Evolutionary conservation across 139 green algal genomes (phyloP), one percentile per base, ranked within the genome.

Genomic region (Volvox reticuliferus): DNA sequence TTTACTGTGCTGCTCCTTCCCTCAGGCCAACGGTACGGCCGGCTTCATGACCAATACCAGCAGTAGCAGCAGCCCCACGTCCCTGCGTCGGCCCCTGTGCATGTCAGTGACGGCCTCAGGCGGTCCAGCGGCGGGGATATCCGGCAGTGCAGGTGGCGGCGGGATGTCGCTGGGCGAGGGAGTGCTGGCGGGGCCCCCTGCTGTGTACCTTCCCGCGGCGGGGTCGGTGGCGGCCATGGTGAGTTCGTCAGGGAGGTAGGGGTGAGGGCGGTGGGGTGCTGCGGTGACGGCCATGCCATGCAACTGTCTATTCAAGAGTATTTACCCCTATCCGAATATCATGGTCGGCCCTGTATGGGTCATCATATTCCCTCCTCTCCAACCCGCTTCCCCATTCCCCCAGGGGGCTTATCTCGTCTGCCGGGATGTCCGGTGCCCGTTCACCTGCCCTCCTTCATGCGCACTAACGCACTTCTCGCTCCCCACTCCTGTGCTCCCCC

Each of bases 131-230:
- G 86, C 50, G 30, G 86, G 86, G 6, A 50, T 90, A 30, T 69
- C 86, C 13, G 86, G 86, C 86, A 76, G 20, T 22, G 86, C 86
- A 24, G 86, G 86, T 44, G 86, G 73, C 50, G 73, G 73, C 50
- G 71, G 50, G 20, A 24, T 76, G 86, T 35, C 5, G 2, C 73
- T 90, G 50, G 86, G 86, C 20, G 86, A 90, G 86, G 86, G 86
- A 0, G 13, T 90, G 71, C 44, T 90, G 50, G 19, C 73, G 30
- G 86, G 86, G 30, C 50, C 86, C 12, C 86, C 86, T 12, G 86
- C 86, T 2, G 73, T 90, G 86, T 18, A n/a, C 36, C 71, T 76
- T 50, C 86, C 86, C 6, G 86, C 86, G 17, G 86, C 86, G 19
- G 86, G 86, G 21, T 9, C 21, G 65, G 65, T 73, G 21, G 65